Base-by-base conservation (phyloP, 805 yeast genomes). In the Wickerhamomyces silvicola region DNA sequence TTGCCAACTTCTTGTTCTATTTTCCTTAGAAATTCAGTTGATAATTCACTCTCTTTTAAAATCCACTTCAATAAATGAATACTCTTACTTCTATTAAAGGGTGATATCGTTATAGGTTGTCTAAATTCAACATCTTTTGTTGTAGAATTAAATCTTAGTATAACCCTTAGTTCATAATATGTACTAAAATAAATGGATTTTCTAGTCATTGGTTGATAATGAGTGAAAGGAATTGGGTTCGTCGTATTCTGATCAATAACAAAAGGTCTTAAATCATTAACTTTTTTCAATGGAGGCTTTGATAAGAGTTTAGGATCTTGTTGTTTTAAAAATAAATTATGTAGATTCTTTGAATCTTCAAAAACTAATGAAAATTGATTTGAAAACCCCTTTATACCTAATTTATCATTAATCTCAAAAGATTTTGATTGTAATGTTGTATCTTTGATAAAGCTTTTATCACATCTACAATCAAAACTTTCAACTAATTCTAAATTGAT, bases 51-150 rank as follows among this genome's bases (percentile, higher is more conserved):
- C 48, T 78, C 80, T 30, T 64, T 60, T 36, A 64, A 41, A 12
- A 78, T 72, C 68, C 80, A 66, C 37, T 62, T 64, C 34, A 76
- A 60, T 10, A 77, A 48, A 35, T 73, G 66, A 21, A 61, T 66
- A 25, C 77, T 59, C 42, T 70, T 64, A 3, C 52, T 42, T 22
- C 68, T 51, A 42, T 73, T 68, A 57, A 68, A 75, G 2, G 78
- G 77, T 18, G 78, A 60, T 0, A 78, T 61, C 1, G 70, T 70
- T 5, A 78, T 54, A 2, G 80, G 81, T 15, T 74, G 62, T 11
- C 58, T 50, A 9, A 72, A 49, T 27, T 65, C 70, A 24, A 75
- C 56, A 36, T 71, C 73, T 41, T 71, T 72, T 3, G 71, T 69
- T 24, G 54, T 51, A 15, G 72, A 47, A 37, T 72, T 73, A 27